phyloP scores from a whole-genome alignment of 2,329 filamentous ascomycete genomes.

The Rhinocladiella similis region DNA sequence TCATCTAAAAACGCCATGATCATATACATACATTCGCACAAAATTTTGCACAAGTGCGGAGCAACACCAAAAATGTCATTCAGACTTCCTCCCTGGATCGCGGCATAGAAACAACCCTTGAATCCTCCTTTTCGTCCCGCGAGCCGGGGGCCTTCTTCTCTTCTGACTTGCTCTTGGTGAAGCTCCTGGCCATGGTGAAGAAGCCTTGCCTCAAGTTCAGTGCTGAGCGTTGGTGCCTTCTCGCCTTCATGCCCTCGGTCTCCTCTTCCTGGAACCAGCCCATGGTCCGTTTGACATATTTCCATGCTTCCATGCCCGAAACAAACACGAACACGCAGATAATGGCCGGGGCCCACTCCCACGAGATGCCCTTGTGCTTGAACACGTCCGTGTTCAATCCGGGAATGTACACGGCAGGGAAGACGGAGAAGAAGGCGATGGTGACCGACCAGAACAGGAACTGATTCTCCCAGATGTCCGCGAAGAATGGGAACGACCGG shows the following conservation, averaged over 20 bases:
- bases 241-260: slow-evolving; percentile 32
- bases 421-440: slow-evolving; percentile 55
- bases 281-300: slow-evolving; percentile 58
- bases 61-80: no score
- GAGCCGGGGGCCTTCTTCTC: slow-evolving; percentile 22
- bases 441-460: slow-evolving; percentile 68
- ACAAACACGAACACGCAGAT: slow-evolving; percentile 62
- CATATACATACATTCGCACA: no score
- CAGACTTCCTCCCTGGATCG: no score
- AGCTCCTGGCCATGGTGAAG: slow-evolving; percentile 34
- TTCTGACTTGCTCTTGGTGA: slow-evolving; percentile 32
- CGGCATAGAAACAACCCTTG: no score
- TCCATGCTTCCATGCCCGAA: slow-evolving; percentile 63
- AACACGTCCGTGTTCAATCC: slow-evolving; percentile 65
- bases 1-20: no score
- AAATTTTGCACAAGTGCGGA: no score
- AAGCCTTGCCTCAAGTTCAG: slow-evolving; percentile 35
- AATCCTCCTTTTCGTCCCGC: no score
- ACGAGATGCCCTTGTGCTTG: slow-evolving; percentile 63
- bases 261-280: slow-evolving; percentile 35
- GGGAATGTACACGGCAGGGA: slow-evolving; percentile 66
- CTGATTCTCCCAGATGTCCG: slow-evolving; percentile 68
- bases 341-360: slow-evolving; percentile 71
- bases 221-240: slow-evolving; percentile 28
- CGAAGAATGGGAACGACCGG: slow-evolving; percentile 59